Evolutionary conservation across 345 rosid genomes (phyloP).

Genomic region (Eutrema japonicum): DNA sequence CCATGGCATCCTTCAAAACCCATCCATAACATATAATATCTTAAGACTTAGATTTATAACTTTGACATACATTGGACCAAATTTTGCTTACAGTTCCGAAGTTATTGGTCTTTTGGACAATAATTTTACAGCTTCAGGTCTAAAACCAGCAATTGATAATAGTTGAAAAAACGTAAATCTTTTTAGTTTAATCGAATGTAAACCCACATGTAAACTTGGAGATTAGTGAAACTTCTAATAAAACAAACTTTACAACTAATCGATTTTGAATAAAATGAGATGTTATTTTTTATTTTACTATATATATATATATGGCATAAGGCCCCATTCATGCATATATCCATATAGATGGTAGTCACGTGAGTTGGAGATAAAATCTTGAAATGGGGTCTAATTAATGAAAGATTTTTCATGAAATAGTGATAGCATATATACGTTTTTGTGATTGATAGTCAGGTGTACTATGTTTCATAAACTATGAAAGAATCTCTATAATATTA

Average conservation of each 20-base stretch:
- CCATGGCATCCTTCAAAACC: slow-evolving; percentile 45
- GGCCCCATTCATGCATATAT: not conserved
- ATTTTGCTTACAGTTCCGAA: not conserved
- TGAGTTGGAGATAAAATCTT: slow-evolving; percentile 30
- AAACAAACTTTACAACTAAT: not conserved
- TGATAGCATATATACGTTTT: slow-evolving; percentile 16
- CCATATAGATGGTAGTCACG: slow-evolving; percentile 22
- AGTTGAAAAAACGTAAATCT: not conserved
- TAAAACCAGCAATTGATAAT: not conserved
- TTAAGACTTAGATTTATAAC: not conserved
- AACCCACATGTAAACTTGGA: slow-evolving; percentile 4
- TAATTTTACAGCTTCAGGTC: slow-evolving; percentile 1
- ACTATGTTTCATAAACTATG: slow-evolving; percentile 32
- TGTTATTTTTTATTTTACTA: not conserved
- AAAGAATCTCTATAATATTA: too few relatives aligned
- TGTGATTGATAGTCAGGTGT: slow-evolving; percentile 36
- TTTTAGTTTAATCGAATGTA: not conserved
- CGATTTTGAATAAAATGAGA: not conserved
- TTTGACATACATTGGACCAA: not conserved
- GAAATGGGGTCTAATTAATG: slow-evolving; percentile 30
- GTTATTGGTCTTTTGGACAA: slow-evolving; percentile 21
- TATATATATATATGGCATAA: not conserved
- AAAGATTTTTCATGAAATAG: slow-evolving; percentile 20
- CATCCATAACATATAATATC: not conserved
- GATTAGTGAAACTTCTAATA: not conserved